Evolutionary conservation across 768 basidiomycete species (phyloP).

Genomic region (Leccinum pellstonianum): DNA sequence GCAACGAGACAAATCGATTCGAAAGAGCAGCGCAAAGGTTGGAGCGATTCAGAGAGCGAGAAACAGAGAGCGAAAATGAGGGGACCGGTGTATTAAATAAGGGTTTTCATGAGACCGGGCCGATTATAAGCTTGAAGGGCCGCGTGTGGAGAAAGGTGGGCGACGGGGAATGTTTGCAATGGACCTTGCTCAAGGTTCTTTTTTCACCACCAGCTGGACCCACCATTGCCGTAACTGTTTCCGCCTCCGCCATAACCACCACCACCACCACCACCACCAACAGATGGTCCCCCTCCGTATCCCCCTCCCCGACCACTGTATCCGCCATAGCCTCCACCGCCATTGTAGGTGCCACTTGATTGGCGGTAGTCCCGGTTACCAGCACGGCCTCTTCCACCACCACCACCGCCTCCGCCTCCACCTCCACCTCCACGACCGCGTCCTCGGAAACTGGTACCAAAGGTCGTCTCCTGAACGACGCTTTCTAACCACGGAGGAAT

Average conservation of each 20-base stretch:
- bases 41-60: conserved; percentile 36
- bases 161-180: conserved; percentile 7
- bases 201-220: conserved; percentile 51
- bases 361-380: conserved; percentile 37
- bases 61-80: conserved; percentile 26
- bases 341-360: conserved; percentile 26
- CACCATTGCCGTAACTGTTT: conserved; percentile 32
- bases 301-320: conserved; percentile 37
- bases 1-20: conserved; percentile 56
- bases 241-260: conserved; percentile 31
- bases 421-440: conserved; percentile 54
- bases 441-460: conserved; percentile 55
- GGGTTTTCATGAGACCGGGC: conserved; percentile 25
- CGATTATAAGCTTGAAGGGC: conserved; percentile 18
- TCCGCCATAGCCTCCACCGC: conserved; percentile 36
- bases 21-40: conserved; percentile 65
- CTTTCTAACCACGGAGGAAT: conserved; percentile 90
- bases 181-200: conserved; percentile 7
- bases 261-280: conserved; percentile 29
- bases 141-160: conserved; percentile 8
- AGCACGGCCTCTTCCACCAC: conserved; percentile 34
- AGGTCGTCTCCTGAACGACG: conserved; percentile 77
- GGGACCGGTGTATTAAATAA: conserved; percentile 20
- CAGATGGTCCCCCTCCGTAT: conserved; percentile 38
- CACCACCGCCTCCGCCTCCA: conserved; percentile 27